phyloP scores from a whole-genome alignment of 148 eudicot genomes.

The Diospyros lotus region DNA sequence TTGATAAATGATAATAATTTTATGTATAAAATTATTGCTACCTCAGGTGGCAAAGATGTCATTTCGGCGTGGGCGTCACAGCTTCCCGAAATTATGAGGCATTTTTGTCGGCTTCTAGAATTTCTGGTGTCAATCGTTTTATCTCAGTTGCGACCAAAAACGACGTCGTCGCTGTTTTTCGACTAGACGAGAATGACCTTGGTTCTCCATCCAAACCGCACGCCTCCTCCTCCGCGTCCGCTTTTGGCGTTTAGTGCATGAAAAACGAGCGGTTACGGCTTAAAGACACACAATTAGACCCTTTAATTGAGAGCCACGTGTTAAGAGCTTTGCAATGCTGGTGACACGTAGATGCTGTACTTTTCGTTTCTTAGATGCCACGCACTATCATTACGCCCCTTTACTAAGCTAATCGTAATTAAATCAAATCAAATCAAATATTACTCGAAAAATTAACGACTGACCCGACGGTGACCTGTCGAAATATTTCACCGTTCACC shows the following conservation, averaged over 20 bases:
- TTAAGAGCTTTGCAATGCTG: neutral
- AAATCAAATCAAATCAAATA: neutral
- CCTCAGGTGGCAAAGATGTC: neutral
- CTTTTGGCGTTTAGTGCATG: constrained; percentile 19
- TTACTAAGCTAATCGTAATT: neutral
- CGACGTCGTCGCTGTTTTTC: neutral
- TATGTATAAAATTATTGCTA: no score
- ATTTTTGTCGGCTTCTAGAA: constrained; percentile 10
- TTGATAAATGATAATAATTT: no score
- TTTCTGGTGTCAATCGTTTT: neutral
- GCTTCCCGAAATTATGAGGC: neutral
- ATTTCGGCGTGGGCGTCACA: neutral
- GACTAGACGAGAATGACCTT: neutral
- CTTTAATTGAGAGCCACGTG: constrained; percentile 12
- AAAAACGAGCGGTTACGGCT: constrained; percentile 15
- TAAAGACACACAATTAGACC: constrained; percentile 5
- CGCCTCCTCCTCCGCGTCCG: neutral
- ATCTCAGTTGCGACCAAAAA: neutral
- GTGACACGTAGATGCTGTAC: constrained; percentile 9
- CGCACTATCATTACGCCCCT: neutral
- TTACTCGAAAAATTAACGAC: no score
- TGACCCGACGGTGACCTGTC: no score
- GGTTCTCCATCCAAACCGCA: neutral
- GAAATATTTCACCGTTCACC: no score
- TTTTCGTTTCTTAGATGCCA: neutral